A percentile compares a stretch with the other conserved stretches of the same genome.
Evolutionary conservation across 441 rosid species (phyloP).

Genomic region (Populus trichocarpa): DNA sequence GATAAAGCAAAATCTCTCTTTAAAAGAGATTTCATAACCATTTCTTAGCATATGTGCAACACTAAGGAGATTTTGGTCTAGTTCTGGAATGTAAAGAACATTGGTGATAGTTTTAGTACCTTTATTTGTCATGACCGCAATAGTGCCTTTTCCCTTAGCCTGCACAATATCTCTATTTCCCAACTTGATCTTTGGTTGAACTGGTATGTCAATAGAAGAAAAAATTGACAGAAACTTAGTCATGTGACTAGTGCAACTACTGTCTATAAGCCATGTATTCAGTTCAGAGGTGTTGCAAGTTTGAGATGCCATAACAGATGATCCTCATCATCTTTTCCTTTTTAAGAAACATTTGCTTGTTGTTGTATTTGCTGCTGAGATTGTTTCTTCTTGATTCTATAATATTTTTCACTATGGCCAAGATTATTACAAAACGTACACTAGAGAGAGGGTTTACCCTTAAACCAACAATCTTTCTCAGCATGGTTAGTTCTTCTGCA

Average conservation of each 20-base stretch:
- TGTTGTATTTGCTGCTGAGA: too few relatives aligned
- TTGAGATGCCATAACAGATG: too few relatives aligned
- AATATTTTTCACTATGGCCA: too few relatives aligned
- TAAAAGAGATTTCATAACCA: not conserved
- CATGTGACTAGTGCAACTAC: not conserved
- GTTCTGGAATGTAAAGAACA: not conserved
- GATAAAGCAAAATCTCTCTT: not conserved
- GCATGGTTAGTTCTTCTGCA: not conserved
- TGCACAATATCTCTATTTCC: too few relatives aligned
- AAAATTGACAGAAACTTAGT: not conserved
- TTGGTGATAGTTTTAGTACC: not conserved
- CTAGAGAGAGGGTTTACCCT: not conserved
- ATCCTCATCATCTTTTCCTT: too few relatives aligned
- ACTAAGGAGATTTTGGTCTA: not conserved
- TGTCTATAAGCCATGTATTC: not conserved
- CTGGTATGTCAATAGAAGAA: not conserved
- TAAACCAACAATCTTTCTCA: not conserved
- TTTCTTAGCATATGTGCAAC: not conserved
- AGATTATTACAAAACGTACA: rapidly evolving
- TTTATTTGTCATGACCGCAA: not conserved
- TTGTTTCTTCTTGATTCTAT: too few relatives aligned
- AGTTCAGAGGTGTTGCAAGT: rapidly evolving
- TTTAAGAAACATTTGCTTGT: not conserved
- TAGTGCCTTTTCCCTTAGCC: not conserved
- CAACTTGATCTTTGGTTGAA: not conserved